Conservation (phyloP, 169 alveolate species). For the Fabrea salina region DNA sequence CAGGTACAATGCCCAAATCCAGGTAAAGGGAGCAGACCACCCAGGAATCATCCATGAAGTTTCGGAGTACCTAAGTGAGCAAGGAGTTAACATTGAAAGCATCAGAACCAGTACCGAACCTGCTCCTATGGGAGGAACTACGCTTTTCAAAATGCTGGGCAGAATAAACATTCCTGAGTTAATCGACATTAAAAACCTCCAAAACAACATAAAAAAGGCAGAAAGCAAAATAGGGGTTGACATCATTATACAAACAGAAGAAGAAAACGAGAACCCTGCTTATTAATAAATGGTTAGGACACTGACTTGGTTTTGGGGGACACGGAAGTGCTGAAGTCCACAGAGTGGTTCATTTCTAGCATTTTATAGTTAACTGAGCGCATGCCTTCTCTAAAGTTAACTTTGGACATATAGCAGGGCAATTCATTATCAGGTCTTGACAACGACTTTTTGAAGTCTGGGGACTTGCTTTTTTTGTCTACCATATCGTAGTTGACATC, state of each 20-base stretch:
- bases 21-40: slow-evolving; percentile 9
- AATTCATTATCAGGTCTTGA: too few species aligned
- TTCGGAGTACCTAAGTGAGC: background rate
- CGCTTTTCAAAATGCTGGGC: background rate
- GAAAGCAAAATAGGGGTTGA: slow-evolving; percentile 12
- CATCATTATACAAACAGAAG: background rate
- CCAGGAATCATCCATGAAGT: slow-evolving; percentile 20
- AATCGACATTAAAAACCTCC: background rate
- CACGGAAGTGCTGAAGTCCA: too few species aligned
- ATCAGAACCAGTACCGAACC: background rate
- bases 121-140: slow-evolving; percentile 32
- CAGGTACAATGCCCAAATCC: background rate
- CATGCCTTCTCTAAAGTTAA: too few species aligned
- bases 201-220: background rate
- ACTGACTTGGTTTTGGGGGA: too few species aligned
- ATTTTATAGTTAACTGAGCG: too few species aligned
- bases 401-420: too few species aligned
- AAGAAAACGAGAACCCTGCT: too few species aligned
- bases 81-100: slow-evolving; percentile 21
- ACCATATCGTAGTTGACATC: too few species aligned
- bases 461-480: too few species aligned
- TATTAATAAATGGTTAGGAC: too few species aligned
- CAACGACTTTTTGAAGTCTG: too few species aligned
- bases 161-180: background rate
- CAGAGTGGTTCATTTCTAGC: too few species aligned